These are phyloP conservation scores for Dothidotthia symphoricarpi DNA, from an alignment of 2,329 filamentous ascomycete species.

Conservation along the genomic window DNA sequence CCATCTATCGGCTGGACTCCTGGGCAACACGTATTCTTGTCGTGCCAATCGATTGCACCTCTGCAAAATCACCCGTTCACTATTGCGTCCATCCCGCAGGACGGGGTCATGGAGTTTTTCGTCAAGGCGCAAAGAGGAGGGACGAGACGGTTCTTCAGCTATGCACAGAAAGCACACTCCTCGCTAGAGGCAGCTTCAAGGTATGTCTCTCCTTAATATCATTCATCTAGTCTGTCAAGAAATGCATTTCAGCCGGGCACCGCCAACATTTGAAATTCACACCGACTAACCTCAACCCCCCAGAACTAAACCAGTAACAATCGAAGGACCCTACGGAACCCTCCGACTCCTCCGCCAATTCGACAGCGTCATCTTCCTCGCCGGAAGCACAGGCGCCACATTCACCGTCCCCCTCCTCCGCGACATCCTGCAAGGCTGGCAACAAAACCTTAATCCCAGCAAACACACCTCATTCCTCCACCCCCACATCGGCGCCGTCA, in stretches of 20 bases:
- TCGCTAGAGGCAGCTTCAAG: conserved; percentile 8
- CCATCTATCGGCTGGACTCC: conserved; percentile 59
- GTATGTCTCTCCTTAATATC: conserved; percentile 14
- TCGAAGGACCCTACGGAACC: conserved; percentile 57
- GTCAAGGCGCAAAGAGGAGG: conserved; percentile 56
- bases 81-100: conserved; percentile 56
- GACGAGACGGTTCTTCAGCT: conserved; percentile 52
- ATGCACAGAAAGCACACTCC: conserved; percentile 47
- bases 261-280: background rate
- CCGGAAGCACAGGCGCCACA: conserved; percentile 60
- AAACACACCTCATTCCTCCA: conserved; percentile 15
- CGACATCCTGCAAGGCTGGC: conserved; percentile 54
- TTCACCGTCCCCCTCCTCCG: conserved; percentile 58
- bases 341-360: conserved; percentile 57
- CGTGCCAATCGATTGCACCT: conserved; percentile 56
- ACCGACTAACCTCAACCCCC: background rate
- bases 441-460: conserved; percentile 24
- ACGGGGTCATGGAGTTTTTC: conserved; percentile 57
- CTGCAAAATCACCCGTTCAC: conserved; percentile 66
- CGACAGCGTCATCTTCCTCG: conserved; percentile 59
- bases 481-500: conserved; percentile 38
- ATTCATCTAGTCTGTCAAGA: background rate
- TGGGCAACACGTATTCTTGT: conserved; percentile 63
- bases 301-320: conserved; percentile 43
- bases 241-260: no score